Conservation (phyloP, 208 protist species). For the Acanthamoeba lenticulata region DNA sequence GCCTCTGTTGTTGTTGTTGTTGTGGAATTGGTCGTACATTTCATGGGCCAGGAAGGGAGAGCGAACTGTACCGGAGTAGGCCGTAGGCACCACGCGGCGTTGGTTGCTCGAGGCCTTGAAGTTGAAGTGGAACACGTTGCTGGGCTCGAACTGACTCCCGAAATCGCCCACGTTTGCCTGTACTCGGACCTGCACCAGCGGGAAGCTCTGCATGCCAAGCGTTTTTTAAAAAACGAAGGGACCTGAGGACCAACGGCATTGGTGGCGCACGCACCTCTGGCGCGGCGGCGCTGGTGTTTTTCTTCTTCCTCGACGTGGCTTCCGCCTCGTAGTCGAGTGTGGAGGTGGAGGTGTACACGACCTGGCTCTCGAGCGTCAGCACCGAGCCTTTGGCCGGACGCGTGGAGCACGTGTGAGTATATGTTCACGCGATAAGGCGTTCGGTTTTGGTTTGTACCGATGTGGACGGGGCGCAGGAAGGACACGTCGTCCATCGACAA, state of each 20-base stretch:
- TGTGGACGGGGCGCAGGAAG: slow-evolving; percentile 50
- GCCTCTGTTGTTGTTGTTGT: neutral
- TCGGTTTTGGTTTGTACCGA: neutral
- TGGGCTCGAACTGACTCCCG: neutral
- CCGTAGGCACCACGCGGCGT: neutral
- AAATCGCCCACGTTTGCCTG: slow-evolving; percentile 57
- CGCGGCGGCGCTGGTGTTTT: neutral
- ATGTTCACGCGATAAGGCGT: neutral
- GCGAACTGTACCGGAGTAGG: slow-evolving; percentile 13
- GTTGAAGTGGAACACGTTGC: slow-evolving; percentile 66
- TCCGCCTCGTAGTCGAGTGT: slow-evolving; percentile 18
- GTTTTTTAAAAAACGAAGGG: too few relatives aligned
- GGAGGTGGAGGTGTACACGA: slow-evolving; percentile 38
- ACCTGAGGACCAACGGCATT: too few relatives aligned
- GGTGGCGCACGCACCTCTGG: neutral
- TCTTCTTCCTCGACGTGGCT: neutral
- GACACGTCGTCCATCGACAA: slow-evolving; percentile 65
- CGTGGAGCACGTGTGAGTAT: neutral
- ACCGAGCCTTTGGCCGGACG: neutral
- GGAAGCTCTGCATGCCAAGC: neutral
- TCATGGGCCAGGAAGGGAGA: neutral
- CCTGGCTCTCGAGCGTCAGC: slow-evolving; percentile 5
- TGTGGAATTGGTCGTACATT: neutral
- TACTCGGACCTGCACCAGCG: slow-evolving; percentile 58
- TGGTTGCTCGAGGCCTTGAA: slow-evolving; percentile 31